Evolutionary conservation across 257 asterid genomes (phyloP).

Genomic region (Penstemon eatonii): DNA sequence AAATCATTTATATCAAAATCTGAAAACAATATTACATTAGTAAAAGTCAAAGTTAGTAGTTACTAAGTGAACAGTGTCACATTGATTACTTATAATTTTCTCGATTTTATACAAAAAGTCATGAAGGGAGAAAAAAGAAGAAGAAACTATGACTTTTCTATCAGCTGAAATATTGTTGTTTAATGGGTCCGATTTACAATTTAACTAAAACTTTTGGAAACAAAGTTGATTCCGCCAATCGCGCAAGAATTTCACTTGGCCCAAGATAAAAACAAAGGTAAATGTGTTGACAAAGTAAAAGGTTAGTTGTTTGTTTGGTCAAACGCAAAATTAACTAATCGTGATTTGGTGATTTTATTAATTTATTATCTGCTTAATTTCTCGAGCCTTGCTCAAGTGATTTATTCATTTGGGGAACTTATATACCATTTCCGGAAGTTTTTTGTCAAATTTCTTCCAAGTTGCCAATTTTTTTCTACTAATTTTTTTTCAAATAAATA

Average conservation of each 20-base stretch:
- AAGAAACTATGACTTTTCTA: not conserved
- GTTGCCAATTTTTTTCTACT: not conserved
- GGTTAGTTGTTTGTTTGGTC: slow-evolving; percentile 39
- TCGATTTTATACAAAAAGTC: no score
- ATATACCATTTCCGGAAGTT: no score
- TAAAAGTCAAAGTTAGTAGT: no score
- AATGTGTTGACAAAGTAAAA: slow-evolving; percentile 34
- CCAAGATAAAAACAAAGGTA: slow-evolving; percentile 35
- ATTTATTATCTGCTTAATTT: slow-evolving; percentile 1
- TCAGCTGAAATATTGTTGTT: not conserved
- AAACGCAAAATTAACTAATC: slow-evolving; percentile 32
- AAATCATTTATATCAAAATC: no score
- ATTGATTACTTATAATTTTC: no score
- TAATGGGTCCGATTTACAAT: slow-evolving; percentile 14
- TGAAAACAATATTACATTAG: no score
- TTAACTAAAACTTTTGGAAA: not conserved
- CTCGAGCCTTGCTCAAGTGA: no score
- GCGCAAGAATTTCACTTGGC: slow-evolving; percentile 46
- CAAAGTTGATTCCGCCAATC: slow-evolving; percentile 41
- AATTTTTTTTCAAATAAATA: not conserved
- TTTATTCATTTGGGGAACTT: no score
- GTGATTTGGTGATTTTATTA: slow-evolving; percentile 27
- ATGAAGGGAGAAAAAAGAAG: not conserved
- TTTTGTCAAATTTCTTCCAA: not conserved
- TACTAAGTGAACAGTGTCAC: no score